Evolutionary conservation across 495 filamentous ascomycete species (phyloP).

Genomic region (Podospora conica): DNA sequence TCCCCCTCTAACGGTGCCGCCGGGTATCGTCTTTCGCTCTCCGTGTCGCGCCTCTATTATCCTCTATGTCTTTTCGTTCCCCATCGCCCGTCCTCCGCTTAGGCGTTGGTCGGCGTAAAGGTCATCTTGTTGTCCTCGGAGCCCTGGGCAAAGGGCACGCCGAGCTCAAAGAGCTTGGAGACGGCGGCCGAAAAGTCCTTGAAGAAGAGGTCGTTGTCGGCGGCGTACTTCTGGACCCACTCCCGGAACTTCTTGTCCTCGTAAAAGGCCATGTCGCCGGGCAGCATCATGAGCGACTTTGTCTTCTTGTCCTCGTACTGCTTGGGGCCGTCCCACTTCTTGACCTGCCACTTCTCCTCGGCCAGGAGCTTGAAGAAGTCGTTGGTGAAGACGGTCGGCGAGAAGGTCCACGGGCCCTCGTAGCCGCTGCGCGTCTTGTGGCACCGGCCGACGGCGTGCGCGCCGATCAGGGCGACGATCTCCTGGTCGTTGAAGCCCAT

Average conservation of each 20-base stretch:
- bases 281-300: slow-evolving; percentile 94
- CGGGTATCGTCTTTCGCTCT: not conserved
- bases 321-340: slow-evolving; percentile 89
- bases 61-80: not conserved
- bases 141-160: slow-evolving; percentile 75
- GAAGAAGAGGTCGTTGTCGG: slow-evolving; percentile 89
- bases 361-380: slow-evolving; percentile 86
- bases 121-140: slow-evolving; percentile 59
- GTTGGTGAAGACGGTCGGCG: slow-evolving; percentile 88
- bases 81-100: not conserved
- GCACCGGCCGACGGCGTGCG: slow-evolving; percentile 88
- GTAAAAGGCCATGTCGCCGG: slow-evolving; percentile 80
- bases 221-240: slow-evolving; percentile 82
- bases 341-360: slow-evolving; percentile 85
- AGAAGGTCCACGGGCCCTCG: slow-evolving; percentile 94
- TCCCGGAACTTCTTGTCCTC: slow-evolving; percentile 83
- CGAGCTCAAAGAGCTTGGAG: slow-evolving; percentile 83
- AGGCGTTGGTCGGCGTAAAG: slow-evolving; percentile 59
- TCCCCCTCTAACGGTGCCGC: not conserved
- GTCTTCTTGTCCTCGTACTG: slow-evolving; percentile 76
- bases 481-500: slow-evolving; percentile 99
- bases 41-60: slow-evolving; percentile 1
- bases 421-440: slow-evolving; percentile 85
- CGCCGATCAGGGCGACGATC: slow-evolving; percentile 85
- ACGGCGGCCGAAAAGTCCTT: slow-evolving; percentile 79